Evolutionary conservation across 345 rosid species (phyloP), one percentile per base, ranked within the genome.

Genomic region (Pseudoturritis turrita): DNA sequence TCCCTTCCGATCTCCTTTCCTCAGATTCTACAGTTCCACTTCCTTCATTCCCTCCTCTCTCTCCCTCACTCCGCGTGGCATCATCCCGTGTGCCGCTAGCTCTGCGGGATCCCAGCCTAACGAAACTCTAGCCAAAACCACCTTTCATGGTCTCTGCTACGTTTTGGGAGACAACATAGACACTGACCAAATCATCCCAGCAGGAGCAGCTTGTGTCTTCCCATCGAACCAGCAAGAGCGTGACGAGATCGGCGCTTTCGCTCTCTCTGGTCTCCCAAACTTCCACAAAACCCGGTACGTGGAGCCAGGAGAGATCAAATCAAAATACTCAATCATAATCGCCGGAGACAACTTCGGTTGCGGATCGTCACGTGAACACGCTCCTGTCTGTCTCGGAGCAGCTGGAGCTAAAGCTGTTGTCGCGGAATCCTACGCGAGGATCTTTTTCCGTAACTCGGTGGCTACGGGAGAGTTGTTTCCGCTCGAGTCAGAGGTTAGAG

Each of bases 301-400:
- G 1, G 87, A 85, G 21, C 81, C 85, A 3, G 55, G 76, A 17
- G 77, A 85, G 68, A 75, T 59, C 39, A 90, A 87, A 49, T 82
- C 93, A 15, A 84, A 80, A 50, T 92, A 85, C 81, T 39, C 87
- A 0, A 87, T 92, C 54, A 74, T 92, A 13, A 80, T 92, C 26
- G 91, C 68, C 0, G 96, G 96, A n/a, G 91, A 81, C 23, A 92
- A 90, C 77, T 92, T 92, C 44, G 96, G 98, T 9, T 92, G 96
- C 57, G 98, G 96, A 0, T 92, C 98, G 1, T 92, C 96, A 10
- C 84, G 98, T 29, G 98, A 92, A 82, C 96, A 90, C 69, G 98
- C 96, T n/a, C 98, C 96, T 0, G 96, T 92, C 17, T 91, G 91
- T 3, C 77, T 90, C 0, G 96, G 97, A 0, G 98, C 96, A 3